Conservation (phyloP, 1,284 basidiomycete species). For the Ceratobasidium sp. region DNA sequence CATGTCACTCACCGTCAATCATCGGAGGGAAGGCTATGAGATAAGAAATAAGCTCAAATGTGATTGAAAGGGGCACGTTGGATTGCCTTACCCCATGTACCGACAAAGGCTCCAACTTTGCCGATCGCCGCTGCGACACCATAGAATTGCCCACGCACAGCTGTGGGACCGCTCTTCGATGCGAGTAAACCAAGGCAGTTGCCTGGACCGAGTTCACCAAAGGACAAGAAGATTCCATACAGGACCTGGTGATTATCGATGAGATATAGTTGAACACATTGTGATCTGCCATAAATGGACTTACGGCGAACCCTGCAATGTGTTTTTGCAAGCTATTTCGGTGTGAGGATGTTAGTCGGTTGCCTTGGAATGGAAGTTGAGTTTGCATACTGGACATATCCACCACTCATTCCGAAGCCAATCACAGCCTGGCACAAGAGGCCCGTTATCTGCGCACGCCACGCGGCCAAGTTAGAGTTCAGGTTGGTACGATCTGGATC, state of each 20-base stretch:
- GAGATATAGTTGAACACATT: not conserved
- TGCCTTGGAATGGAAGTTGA: slow-evolving; percentile 42
- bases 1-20: slow-evolving; percentile 60
- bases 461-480: not conserved
- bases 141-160: slow-evolving; percentile 86
- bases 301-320: slow-evolving; percentile 79
- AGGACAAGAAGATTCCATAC: slow-evolving; percentile 89
- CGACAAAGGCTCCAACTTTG: slow-evolving; percentile 88
- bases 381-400: slow-evolving; percentile 61
- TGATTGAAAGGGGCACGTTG: not conserved
- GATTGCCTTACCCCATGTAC: slow-evolving; percentile 68
- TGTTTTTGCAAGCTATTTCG: slow-evolving; percentile 60
- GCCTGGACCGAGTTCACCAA: slow-evolving; percentile 80
- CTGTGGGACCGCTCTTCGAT: slow-evolving; percentile 82
- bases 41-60: slow-evolving; percentile 11
- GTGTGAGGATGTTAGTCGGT: slow-evolving; percentile 20
- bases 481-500: not conserved
- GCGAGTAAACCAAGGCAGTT: slow-evolving; percentile 84
- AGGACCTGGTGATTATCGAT: slow-evolving; percentile 63
- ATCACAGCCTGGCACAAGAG: slow-evolving; percentile 73
- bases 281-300: not conserved
- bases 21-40: slow-evolving; percentile 71
- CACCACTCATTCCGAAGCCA: slow-evolving; percentile 86
- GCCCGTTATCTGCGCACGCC: slow-evolving; percentile 63
- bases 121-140: slow-evolving; percentile 87